Evolutionary conservation across 2,329 filamentous ascomycete species (phyloP).

Genomic region (Calonectria fujianensis): DNA sequence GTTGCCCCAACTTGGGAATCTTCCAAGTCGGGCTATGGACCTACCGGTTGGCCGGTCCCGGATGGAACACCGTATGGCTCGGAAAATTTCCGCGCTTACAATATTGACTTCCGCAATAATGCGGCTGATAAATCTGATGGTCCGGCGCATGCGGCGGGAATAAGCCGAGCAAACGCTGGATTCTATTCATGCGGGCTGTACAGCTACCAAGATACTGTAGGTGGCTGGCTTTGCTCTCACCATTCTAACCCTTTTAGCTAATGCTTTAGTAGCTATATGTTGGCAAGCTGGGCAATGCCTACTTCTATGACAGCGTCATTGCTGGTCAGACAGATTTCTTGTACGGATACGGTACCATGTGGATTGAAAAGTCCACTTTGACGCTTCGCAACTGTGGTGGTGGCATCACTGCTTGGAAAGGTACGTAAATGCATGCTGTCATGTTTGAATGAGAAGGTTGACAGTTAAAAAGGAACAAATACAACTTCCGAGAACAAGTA

Average conservation of each 20-base stretch:
- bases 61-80: conserved; percentile 78
- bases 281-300: conserved; percentile 79
- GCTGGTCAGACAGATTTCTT: conserved; percentile 82
- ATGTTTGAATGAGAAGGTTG: neutral
- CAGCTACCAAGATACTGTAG: conserved; percentile 79
- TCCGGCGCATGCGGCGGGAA: conserved; percentile 75
- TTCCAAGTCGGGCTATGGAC: conserved; percentile 76
- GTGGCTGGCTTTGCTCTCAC: conserved; percentile 22
- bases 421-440: neutral
- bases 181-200: conserved; percentile 81
- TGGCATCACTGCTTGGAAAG: conserved; percentile 81
- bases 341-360: conserved; percentile 80
- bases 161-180: conserved; percentile 78
- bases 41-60: conserved; percentile 77
- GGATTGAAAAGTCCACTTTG: conserved; percentile 73
- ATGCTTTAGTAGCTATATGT: conserved; percentile 70
- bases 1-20: conserved; percentile 79
- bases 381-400: conserved; percentile 77
- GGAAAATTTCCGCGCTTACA: conserved; percentile 78
- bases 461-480: conserved; percentile 64
- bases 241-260: neutral
- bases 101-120: conserved; percentile 78
- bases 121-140: conserved; percentile 70
- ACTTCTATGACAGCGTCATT: conserved; percentile 76
- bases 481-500: conserved; percentile 81